phyloP scores from a whole-genome alignment of 805 yeast genomes.

The Teunomyces tritomae region DNA sequence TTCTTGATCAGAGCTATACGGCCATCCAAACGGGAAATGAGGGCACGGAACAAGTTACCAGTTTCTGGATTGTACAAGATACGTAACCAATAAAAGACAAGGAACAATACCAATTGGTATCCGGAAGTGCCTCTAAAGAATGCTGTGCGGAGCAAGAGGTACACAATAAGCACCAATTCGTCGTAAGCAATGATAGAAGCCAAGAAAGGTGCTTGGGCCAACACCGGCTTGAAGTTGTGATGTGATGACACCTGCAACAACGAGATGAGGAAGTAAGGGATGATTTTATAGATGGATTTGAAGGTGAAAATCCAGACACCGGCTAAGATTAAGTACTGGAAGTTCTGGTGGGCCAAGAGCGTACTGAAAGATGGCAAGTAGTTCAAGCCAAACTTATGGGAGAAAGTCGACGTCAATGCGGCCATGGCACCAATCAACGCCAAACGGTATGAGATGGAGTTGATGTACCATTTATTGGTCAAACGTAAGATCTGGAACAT shows the following conservation, averaged over 20 bases:
- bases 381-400: conserved; percentile 57
- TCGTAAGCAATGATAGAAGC: conserved; percentile 55
- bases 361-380: conserved; percentile 60
- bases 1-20: conserved; percentile 42
- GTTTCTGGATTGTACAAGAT: conserved; percentile 54
- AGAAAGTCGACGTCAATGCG: conserved; percentile 51
- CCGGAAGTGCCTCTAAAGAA: conserved; percentile 68
- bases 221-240: conserved; percentile 41
- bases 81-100: conserved; percentile 68
- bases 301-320: conserved; percentile 62
- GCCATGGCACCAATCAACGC: conserved; percentile 54
- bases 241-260: conserved; percentile 50
- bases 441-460: conserved; percentile 52
- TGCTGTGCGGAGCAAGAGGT: conserved; percentile 57
- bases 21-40: conserved; percentile 45
- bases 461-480: conserved; percentile 39
- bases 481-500: conserved; percentile 40
- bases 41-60: conserved; percentile 39
- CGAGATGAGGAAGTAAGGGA: conserved; percentile 60
- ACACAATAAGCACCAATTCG: conserved; percentile 54
- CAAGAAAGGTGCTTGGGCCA: conserved; percentile 36
- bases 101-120: conserved; percentile 57
- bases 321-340: conserved; percentile 62
- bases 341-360: conserved; percentile 69
- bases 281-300: conserved; percentile 59